Conservation (phyloP, 2,329 filamentous ascomycete genomes). For the Sphaerulina populicola region DNA sequence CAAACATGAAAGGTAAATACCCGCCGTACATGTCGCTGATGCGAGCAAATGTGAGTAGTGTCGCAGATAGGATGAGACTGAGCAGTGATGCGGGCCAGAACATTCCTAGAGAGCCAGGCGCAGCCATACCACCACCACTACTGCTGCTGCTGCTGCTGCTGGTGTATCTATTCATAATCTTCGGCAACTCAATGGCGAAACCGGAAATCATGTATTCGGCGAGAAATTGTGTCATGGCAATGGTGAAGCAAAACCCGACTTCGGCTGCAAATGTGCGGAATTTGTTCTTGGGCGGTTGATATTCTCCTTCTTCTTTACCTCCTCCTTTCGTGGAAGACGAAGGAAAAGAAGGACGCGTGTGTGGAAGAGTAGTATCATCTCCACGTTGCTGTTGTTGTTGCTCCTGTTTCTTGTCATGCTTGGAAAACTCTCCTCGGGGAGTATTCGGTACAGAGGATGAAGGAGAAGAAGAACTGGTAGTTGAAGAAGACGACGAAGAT, state of each 20-base stretch:
- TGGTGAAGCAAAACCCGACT: constrained; percentile 32
- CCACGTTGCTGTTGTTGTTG: not conserved
- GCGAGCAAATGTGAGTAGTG: constrained; percentile 30
- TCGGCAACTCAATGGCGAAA: constrained; percentile 32
- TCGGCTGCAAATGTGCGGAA: constrained; percentile 30
- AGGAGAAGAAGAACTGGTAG: not conserved
- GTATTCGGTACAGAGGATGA: not conserved
- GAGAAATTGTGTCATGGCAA: constrained; percentile 33
- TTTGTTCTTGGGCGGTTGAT: constrained; percentile 12
- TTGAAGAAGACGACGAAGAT: not conserved
- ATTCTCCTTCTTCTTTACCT: not conserved
- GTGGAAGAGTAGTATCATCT: not conserved
- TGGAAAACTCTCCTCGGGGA: not conserved
- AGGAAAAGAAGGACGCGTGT: too few species aligned
- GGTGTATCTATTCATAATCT: constrained; percentile 18
- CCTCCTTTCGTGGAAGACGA: too few species aligned
- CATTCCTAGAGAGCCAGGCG: constrained; percentile 19
- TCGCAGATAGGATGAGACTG: constrained; percentile 30
- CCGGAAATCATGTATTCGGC: constrained; percentile 34
- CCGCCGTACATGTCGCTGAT: constrained; percentile 34
- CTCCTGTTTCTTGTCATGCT: not conserved
- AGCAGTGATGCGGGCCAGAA: constrained; percentile 34
- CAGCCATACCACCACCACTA: not conserved
- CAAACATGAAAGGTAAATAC: constrained; percentile 32
- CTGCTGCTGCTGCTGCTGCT: not conserved